Conservation (phyloP, 208 protist genomes). For the Lotmaria passim region DNA sequence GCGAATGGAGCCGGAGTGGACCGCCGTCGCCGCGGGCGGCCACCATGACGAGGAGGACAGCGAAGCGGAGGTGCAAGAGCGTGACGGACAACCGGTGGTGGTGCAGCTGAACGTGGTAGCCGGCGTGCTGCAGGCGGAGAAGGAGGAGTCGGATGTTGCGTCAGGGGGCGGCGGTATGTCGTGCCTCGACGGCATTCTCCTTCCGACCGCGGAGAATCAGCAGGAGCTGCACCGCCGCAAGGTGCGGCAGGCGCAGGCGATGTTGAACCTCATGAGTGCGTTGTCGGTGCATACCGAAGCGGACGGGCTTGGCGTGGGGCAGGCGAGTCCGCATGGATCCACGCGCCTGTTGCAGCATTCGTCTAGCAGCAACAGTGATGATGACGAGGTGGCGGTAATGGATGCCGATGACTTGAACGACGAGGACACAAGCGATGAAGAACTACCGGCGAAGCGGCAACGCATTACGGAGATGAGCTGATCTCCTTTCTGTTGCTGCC, state of each 20-base stretch:
- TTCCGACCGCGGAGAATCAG: conserved; percentile 63
- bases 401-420: conserved; percentile 68
- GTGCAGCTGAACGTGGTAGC: conserved; percentile 85
- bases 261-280: conserved; percentile 74
- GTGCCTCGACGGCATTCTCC: conserved; percentile 48
- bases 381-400: conserved; percentile 66
- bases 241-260: conserved; percentile 73
- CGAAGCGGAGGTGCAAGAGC: background rate
- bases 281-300: conserved; percentile 30
- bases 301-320: too few relatives aligned
- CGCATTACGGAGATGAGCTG: conserved; percentile 65
- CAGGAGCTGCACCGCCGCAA: conserved; percentile 50
- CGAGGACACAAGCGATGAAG: conserved; percentile 66
- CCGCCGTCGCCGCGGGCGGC: background rate
- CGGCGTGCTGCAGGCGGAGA: conserved; percentile 82
- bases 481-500: background rate
- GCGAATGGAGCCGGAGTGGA: conserved; percentile 51
- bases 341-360: conserved; percentile 12
- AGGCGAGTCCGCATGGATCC: background rate
- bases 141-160: conserved; percentile 39
- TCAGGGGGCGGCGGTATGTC: conserved; percentile 5
- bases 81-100: conserved; percentile 13
- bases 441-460: conserved; percentile 20
- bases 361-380: conserved; percentile 17
- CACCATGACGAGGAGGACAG: conserved; percentile 3